Percentiles rank a stretch among this genome's conserved stretches.
Evolutionary conservation across 1,284 basidiomycete species (phyloP).

Genomic region (Rhodotorula sp.): DNA sequence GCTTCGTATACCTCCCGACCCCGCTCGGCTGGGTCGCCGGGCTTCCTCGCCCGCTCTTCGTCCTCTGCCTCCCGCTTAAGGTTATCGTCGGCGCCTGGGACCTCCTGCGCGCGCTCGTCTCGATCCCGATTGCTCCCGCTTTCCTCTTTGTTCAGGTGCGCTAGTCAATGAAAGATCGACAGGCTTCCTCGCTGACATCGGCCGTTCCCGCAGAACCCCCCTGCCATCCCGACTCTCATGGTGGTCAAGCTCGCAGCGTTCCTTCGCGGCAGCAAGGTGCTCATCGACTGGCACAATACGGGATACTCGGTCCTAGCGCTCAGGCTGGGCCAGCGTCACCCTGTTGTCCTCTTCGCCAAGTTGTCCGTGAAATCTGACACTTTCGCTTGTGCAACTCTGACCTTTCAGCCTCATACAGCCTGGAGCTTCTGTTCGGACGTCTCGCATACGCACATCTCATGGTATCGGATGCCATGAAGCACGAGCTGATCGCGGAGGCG

Average conservation of each 20-base stretch:
- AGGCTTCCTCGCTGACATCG: conserved; percentile 7
- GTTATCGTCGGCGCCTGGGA: conserved; percentile 65
- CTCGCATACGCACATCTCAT: conserved; percentile 86
- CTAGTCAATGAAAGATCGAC: conserved; percentile 9
- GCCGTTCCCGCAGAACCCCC: conserved; percentile 71
- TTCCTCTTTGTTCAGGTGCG: conserved; percentile 85
- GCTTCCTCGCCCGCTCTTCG: conserved; percentile 62
- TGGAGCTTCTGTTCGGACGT: conserved; percentile 74
- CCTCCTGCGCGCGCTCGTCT: conserved; percentile 63
- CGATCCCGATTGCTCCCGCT: conserved; percentile 67
- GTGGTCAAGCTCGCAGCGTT: conserved; percentile 68
- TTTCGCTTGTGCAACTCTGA: background rate
- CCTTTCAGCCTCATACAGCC: conserved; percentile 54
- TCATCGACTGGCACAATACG: conserved; percentile 99
- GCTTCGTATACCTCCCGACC: conserved; percentile 64
- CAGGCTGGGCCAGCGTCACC: conserved; percentile 65
- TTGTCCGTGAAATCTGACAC: conserved; percentile 54
- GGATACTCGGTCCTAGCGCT: conserved; percentile 90
- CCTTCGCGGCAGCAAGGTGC: conserved; percentile 71
- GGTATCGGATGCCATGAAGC: conserved; percentile 84
- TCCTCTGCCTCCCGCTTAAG: conserved; percentile 76
- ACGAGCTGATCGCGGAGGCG: conserved; percentile 71
- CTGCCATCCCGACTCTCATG: conserved; percentile 88
- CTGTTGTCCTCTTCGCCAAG: conserved; percentile 70
- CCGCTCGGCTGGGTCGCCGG: conserved; percentile 59